A percentile compares a stretch with the other conserved stretches of the same genome.
Conservation (phyloP, 768 basidiomycete species). For the Amanita pseudoporphyria region DNA sequence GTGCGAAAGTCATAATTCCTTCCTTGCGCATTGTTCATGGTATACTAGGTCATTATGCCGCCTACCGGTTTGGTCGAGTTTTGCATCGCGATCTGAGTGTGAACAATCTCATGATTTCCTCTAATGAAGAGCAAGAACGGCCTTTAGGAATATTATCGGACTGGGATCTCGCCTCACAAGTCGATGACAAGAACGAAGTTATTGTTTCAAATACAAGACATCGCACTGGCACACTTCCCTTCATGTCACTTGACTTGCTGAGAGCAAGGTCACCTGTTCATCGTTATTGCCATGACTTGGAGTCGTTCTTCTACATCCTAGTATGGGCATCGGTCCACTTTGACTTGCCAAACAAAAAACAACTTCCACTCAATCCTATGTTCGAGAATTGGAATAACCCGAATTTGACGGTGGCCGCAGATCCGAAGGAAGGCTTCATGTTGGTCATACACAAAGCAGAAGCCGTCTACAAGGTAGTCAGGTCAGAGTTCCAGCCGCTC, state of each 20-base stretch:
- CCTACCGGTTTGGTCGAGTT: conserved; percentile 13
- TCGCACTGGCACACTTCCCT: conserved; percentile 20
- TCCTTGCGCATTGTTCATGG: neutral
- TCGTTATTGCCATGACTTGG: conserved; percentile 16
- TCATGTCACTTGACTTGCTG: conserved; percentile 22
- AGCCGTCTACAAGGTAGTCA: too few species aligned
- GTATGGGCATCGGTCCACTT: conserved; percentile 13
- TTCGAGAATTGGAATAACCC: too few species aligned
- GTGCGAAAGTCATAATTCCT: conserved; percentile 4
- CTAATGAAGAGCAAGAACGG: conserved; percentile 3
- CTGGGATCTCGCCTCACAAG: conserved; percentile 16
- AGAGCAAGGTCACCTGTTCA: conserved; percentile 6
- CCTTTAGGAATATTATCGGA: conserved; percentile 19
- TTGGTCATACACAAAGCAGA: too few species aligned
- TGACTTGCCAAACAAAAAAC: neutral
- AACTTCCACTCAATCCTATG: too few species aligned
- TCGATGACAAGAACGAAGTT: conserved; percentile 7
- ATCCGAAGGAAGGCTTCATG: too few species aligned
- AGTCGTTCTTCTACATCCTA: conserved; percentile 16
- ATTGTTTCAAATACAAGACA: conserved; percentile 10
- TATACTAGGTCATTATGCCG: conserved; percentile 17
- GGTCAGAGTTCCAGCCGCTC: too few species aligned
- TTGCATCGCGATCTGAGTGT: conserved; percentile 24
- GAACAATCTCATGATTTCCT: conserved; percentile 18
- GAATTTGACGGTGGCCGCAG: too few species aligned